Evolutionary conservation across 148 eudicot species (phyloP), one percentile per base, ranked within the genome.

Genomic region (Arctostaphylos glauca): DNA sequence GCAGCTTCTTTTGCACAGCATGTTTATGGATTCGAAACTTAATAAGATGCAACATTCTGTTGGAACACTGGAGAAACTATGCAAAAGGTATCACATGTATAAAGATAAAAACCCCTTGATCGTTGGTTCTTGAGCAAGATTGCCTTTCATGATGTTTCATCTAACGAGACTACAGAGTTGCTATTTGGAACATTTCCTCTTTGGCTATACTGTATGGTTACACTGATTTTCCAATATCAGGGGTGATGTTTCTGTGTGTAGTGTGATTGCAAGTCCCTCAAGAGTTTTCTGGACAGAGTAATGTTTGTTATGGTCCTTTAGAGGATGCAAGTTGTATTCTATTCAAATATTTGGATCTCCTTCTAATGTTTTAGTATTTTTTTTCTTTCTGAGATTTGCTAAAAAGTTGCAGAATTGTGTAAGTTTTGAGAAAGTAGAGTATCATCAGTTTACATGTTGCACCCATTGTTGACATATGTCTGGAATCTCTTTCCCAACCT

Each of bases 11-110:
- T 84, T 86, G 85, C 98, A 96, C 98, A 68, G 89, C 31, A 96
- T 96, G 99, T 96, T 96, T 89, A 86, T 90, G 92, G 99, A 96
- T 80, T 88, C 82, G 55, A 96, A 94, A 81, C 86, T 94, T 13
- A 96, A 96, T 84, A 80, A 79, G 52, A 88, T 96, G 99, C 99
- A 94, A 87, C 99, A 96, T 81, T 93, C 99, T 7, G 43, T 96
- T 53, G 94, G 94, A 74, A 94, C 99, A 60, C 83, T 96, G 87
- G 91, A 89, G 87, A 94, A 93, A 58, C 74, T 96, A 64, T 93
- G 98, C 90, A 85, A 84, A 82, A 90, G 99, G 88, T 96, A 94
- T 81, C 87, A 84, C 14, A 81, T 77, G 70, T 90, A 77, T 76
- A 92, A 94, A 81, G 91, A 93, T 74, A 88, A 86, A 85, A 94